Evolutionary conservation across 2,329 filamentous ascomycete genomes (phyloP).

Genomic region (Monosporascus sp.): DNA sequence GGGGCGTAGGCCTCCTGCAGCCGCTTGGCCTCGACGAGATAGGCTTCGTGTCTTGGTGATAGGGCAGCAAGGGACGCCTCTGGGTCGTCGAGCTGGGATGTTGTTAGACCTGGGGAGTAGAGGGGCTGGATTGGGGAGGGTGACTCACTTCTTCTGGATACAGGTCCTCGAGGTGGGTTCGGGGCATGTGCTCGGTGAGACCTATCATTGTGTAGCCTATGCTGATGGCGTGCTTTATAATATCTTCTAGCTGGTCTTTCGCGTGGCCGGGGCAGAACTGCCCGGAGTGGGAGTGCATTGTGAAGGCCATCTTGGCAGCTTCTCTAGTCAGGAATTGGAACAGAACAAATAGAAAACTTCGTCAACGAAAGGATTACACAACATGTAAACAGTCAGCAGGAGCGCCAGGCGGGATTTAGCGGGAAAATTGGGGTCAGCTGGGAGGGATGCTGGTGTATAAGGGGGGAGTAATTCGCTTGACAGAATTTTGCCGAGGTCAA

Average conservation of each 20-base stretch:
- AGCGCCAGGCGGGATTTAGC: no score
- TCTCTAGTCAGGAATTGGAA: no score
- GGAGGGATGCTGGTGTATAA: no score
- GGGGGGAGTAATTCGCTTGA: no score
- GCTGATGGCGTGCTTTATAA: conserved; percentile 73
- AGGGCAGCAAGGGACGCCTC: conserved; percentile 44
- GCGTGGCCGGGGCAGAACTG: conserved; percentile 95
- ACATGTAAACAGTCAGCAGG: no score
- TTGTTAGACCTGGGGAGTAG: conserved; percentile 10
- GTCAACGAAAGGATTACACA: no score
- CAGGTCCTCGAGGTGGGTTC: conserved; percentile 66
- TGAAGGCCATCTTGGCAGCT: conserved; percentile 71
- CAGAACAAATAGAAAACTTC: no score
- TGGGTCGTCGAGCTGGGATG: conserved; percentile 43
- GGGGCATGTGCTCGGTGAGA: conserved; percentile 93
- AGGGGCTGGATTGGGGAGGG: neutral
- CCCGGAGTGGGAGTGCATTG: conserved; percentile 96
- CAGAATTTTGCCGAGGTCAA: no score
- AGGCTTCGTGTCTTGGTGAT: conserved; percentile 59
- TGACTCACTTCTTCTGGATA: conserved; percentile 80
- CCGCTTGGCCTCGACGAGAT: conserved; percentile 69
- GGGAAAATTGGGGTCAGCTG: no score
- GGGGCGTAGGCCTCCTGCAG: conserved; percentile 65
- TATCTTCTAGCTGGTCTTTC: conserved; percentile 75
- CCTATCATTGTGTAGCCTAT: conserved; percentile 79